Conservation (phyloP, 1,139 yeast genomes). For the Protomyces inouyei region DNA sequence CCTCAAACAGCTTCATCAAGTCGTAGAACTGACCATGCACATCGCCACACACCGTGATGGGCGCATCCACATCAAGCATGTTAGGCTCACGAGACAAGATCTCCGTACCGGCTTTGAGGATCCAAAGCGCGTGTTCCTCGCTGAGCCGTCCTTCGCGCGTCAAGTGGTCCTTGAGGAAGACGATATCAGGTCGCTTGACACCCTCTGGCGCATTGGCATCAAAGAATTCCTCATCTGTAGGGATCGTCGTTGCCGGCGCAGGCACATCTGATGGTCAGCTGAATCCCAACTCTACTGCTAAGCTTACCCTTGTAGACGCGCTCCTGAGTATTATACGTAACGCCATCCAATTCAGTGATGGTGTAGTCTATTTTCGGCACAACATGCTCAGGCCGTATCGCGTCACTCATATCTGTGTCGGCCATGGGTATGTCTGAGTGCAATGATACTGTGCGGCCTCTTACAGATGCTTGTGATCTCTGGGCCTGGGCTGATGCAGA, state of each 20-base stretch:
- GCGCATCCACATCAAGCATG: constrained; percentile 76
- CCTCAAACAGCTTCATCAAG: constrained; percentile 84
- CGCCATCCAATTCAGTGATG: constrained; percentile 22
- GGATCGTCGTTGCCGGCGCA: constrained; percentile 64
- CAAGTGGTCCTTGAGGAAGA: constrained; percentile 68
- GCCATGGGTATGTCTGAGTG: background rate
- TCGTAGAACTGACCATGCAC: constrained; percentile 94
- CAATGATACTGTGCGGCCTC: background rate
- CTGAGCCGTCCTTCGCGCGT: constrained; percentile 73
- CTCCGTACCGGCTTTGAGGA: constrained; percentile 63
- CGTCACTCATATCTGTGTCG: constrained; percentile 6
- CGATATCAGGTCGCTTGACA: constrained; percentile 54
- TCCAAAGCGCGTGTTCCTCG: constrained; percentile 65
- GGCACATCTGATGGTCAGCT: constrained; percentile 43
- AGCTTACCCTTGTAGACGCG: constrained; percentile 20
- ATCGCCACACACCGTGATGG: constrained; percentile 95
- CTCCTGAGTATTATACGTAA: constrained; percentile 13
- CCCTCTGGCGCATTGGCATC: constrained; percentile 42
- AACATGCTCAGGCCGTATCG: constrained; percentile 15
- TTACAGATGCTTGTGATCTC: too few species aligned
- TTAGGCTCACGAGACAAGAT: constrained; percentile 72
- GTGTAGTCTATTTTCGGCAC: constrained; percentile 22
- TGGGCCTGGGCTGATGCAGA: too few species aligned
- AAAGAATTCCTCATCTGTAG: constrained; percentile 66
- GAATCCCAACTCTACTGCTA: background rate